A percentile compares a stretch with the other conserved stretches of the same genome.
phyloP scores from a whole-genome alignment of 164 flowering plant genomes.

The Taxillus chinensis region DNA sequence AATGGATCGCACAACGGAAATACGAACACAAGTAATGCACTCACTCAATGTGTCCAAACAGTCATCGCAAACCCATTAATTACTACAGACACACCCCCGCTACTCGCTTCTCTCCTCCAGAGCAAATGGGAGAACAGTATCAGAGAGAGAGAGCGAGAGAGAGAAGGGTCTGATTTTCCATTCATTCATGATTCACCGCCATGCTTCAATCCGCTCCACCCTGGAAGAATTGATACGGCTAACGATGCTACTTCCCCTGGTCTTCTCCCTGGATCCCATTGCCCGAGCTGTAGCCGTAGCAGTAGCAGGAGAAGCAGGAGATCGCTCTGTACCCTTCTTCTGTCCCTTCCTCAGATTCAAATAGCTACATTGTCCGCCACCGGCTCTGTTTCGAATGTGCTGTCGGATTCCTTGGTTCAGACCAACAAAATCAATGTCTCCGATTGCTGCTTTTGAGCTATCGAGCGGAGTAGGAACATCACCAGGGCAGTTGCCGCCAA shows the following conservation, averaged over 20 bases:
- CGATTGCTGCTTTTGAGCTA: neutral
- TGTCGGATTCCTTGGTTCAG: neutral
- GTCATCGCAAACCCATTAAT: too few species aligned
- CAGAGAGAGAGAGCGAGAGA: neutral
- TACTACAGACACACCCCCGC: neutral
- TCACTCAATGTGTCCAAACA: neutral
- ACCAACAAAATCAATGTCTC: neutral
- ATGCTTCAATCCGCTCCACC: constrained; percentile 14
- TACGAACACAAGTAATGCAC: neutral
- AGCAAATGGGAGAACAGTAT: neutral
- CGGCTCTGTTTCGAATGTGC: constrained; percentile 2
- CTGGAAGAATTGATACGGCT: constrained; percentile 20
- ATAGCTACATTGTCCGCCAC: constrained; percentile 9
- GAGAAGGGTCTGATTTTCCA: neutral
- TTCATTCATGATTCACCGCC: constrained; percentile 13
- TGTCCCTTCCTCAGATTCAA: constrained; percentile 14
- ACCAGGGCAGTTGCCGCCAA: constrained; percentile 16
- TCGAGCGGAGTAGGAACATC: constrained; percentile 11
- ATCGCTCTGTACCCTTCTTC: constrained; percentile 12
- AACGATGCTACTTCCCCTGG: constrained; percentile 15
- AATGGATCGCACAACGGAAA: neutral
- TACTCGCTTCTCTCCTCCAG: neutral
- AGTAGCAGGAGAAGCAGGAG: too few species aligned
- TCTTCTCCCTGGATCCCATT: constrained; percentile 12
- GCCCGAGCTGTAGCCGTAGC: neutral